phyloP scores from a whole-genome alignment of 169 alveolate genomes.

The Babesia bigemina region DNA sequence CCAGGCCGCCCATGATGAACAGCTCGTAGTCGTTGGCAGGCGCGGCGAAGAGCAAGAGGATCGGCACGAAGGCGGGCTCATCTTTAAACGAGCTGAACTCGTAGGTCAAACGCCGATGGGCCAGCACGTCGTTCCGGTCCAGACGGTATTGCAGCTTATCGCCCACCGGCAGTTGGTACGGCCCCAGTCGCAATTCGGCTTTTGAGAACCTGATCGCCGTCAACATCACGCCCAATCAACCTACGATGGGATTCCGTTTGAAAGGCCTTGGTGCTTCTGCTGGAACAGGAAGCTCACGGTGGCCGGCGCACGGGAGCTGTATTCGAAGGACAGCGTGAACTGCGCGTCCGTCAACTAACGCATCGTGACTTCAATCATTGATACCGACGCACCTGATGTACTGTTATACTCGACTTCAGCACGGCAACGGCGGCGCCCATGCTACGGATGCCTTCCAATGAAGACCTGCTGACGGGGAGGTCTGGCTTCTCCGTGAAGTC shows the following conservation, averaged over 20 bases:
- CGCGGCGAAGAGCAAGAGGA: conserved; percentile 27
- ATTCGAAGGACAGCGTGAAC: conserved; percentile 31
- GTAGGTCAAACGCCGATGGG: conserved; percentile 7
- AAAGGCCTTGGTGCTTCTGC: conserved; percentile 48
- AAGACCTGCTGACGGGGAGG: background rate
- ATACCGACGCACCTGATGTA: conserved; percentile 14
- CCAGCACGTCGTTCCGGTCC: background rate
- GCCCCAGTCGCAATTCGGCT: conserved; percentile 12
- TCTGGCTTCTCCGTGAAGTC: background rate
- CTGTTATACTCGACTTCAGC: conserved; percentile 3
- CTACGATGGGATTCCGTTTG: conserved; percentile 49
- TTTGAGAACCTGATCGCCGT: conserved; percentile 16
- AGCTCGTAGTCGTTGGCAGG: conserved; percentile 4
- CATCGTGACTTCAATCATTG: background rate
- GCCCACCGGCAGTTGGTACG: conserved; percentile 43
- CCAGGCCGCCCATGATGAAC: conserved; percentile 55
- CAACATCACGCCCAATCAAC: background rate
- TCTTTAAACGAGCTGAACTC: conserved; percentile 37
- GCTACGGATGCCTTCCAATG: conserved; percentile 2
- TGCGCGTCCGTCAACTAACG: background rate
- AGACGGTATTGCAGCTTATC: conserved; percentile 8
- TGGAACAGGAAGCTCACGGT: conserved; percentile 38
- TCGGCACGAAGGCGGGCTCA: conserved; percentile 47
- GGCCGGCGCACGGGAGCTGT: conserved; percentile 26
- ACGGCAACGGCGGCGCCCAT: conserved; percentile 33